Evolutionary conservation across 257 asterid genomes (phyloP).

Genomic region (Parsonsia alboflavescens): DNA sequence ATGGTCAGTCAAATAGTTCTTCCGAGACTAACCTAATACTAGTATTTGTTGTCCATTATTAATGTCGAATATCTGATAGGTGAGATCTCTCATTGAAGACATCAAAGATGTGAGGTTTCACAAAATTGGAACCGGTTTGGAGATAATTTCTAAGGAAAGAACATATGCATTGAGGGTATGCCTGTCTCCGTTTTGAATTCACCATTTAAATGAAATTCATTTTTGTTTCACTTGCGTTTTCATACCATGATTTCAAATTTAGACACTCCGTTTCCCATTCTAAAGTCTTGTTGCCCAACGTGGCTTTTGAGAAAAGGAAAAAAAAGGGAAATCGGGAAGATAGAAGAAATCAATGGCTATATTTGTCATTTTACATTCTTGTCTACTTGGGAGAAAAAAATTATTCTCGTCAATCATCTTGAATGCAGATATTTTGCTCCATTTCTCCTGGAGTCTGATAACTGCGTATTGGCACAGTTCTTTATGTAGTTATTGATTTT

Average conservation of each 20-base stretch:
- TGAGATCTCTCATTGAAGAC: slow-evolving; percentile 89
- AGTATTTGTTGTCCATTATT: slow-evolving; percentile 11
- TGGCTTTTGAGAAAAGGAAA: not conserved
- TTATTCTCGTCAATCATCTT: not conserved
- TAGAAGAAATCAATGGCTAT: not conserved
- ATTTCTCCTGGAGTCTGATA: not conserved
- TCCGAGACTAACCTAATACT: not conserved
- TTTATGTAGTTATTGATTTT: not conserved
- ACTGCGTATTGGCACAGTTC: not conserved
- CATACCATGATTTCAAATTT: not conserved
- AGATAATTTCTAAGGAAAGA: slow-evolving; percentile 65
- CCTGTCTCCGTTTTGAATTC: not conserved
- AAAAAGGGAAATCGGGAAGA: not conserved
- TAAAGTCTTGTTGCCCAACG: not conserved
- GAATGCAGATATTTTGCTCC: not conserved
- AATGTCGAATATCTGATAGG: slow-evolving; percentile 34
- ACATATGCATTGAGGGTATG: slow-evolving; percentile 71
- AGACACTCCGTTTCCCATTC: not conserved
- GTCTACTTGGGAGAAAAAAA: not conserved
- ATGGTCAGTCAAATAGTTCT: slow-evolving; percentile 51
- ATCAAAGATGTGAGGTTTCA: slow-evolving; percentile 93
- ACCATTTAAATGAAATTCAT: not conserved
- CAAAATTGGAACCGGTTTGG: slow-evolving; percentile 86
- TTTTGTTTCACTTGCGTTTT: too few species aligned
- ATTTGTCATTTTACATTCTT: too few species aligned